These are phyloP conservation scores for Prunus padus DNA, from an alignment of 306 rosid genomes.

Conservation along the genomic window DNA sequence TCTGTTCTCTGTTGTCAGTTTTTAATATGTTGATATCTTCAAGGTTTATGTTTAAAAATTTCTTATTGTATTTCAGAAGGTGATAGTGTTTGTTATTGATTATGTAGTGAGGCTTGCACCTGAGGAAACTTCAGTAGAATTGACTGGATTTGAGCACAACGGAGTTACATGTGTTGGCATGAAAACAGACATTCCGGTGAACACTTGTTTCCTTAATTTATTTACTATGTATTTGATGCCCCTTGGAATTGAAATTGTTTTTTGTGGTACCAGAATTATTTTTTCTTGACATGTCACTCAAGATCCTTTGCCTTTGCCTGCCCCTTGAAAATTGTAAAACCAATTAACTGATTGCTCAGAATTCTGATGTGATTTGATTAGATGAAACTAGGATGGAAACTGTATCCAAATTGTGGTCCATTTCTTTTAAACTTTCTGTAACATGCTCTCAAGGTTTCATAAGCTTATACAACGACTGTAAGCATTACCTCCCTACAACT, in stretches of 20 bases:
- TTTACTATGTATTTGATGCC: slow-evolving; percentile 6
- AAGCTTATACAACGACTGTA: neutral
- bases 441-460: slow-evolving; percentile 5
- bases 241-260: neutral
- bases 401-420: neutral
- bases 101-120: slow-evolving; percentile 93
- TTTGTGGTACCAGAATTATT: neutral
- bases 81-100: slow-evolving; percentile 21
- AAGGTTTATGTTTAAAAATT: neutral
- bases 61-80: neutral
- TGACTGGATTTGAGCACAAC: slow-evolving; percentile 88
- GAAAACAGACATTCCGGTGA: slow-evolving; percentile 92
- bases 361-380: neutral
- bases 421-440: neutral
- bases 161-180: slow-evolving; percentile 92
- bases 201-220: slow-evolving; percentile 13
- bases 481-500: neutral
- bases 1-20: neutral
- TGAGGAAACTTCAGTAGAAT: slow-evolving; percentile 61
- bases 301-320: neutral
- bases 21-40: neutral
- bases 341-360: slow-evolving; percentile 1
- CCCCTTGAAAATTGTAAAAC: slow-evolving; percentile 14
- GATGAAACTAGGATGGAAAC: slow-evolving; percentile 7
- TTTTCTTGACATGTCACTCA: neutral